These are phyloP conservation scores for Uronychia setigera DNA, from an alignment of 73 alveolate genomes.

Conservation along the genomic window DNA sequence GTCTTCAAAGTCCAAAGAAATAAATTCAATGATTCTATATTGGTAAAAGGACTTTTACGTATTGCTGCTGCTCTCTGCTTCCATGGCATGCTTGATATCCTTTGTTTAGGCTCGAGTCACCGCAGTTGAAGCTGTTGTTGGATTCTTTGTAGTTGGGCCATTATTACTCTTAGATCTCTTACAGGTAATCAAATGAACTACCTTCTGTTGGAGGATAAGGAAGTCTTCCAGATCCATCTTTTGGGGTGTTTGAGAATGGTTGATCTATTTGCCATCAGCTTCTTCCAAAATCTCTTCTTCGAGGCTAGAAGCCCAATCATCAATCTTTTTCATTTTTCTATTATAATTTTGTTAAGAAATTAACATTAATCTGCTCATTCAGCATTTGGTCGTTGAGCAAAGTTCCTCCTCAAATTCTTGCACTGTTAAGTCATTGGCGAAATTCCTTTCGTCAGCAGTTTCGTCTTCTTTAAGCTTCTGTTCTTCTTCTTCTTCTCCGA, in stretches of 20 bases:
- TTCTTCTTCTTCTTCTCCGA: neutral
- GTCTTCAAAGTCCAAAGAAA: slow-evolving; percentile 52
- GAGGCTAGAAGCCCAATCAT: neutral
- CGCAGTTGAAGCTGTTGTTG: neutral
- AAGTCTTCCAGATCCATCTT: no score
- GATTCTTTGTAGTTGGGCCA: neutral
- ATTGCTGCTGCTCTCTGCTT: neutral
- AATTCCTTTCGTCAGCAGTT: neutral
- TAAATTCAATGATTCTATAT: slow-evolving; percentile 19
- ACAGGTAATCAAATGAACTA: no score
- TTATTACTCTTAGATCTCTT: no score
- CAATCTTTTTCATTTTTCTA: neutral
- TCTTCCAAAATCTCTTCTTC: neutral
- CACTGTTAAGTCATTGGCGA: neutral
- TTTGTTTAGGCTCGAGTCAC: neutral
- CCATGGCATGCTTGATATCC: neutral
- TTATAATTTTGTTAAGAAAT: no score
- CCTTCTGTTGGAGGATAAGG: no score
- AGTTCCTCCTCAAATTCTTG: no score
- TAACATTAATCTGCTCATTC: neutral
- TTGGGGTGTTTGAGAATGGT: no score
- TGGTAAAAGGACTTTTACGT: neutral
- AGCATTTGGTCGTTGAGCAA: no score
- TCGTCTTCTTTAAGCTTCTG: neutral
- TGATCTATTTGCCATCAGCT: neutral